Percentiles rank a stretch among this genome's conserved stretches.
Evolutionary conservation across 2,329 filamentous ascomycete species (phyloP).

Genomic region (Fusarium transvaalense): DNA sequence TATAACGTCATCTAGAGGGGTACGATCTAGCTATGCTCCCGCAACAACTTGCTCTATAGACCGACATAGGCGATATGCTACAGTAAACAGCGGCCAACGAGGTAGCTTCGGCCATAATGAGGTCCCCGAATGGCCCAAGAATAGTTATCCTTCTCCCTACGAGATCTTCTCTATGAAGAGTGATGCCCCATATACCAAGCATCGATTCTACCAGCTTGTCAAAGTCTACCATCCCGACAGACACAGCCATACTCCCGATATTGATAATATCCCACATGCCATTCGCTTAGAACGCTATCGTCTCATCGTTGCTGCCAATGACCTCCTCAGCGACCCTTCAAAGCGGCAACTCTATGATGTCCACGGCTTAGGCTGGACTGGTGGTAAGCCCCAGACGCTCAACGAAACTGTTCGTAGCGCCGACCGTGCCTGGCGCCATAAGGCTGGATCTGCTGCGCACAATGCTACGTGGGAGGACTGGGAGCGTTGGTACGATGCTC

Average conservation of each 20-base stretch:
- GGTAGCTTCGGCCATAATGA: constrained; percentile 21
- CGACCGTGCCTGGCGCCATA: constrained; percentile 63
- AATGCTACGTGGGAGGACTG: constrained; percentile 99
- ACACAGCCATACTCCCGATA: constrained; percentile 51
- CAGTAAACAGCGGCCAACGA: constrained; percentile 29
- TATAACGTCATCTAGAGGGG: constrained; percentile 44
- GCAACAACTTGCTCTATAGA: constrained; percentile 13
- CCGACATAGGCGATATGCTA: constrained; percentile 41
- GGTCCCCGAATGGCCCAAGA: constrained; percentile 60
- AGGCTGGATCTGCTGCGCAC: constrained; percentile 62
- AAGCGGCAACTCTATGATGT: constrained; percentile 86
- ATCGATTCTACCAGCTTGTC: constrained; percentile 88
- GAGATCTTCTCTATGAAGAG: constrained; percentile 78
- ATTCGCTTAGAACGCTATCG: constrained; percentile 89
- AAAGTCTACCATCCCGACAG: constrained; percentile 96
- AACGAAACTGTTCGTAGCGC: constrained; percentile 53
- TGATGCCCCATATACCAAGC: constrained; percentile 81
- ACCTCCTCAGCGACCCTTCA: constrained; percentile 83
- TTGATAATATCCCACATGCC: constrained; percentile 59
- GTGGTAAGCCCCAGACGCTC: constrained; percentile 67
- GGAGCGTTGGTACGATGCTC: constrained; percentile 80
- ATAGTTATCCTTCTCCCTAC: constrained; percentile 80
- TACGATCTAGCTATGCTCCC: constrained; percentile 19
- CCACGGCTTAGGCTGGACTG: constrained; percentile 84
- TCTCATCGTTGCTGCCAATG: constrained; percentile 87